These are phyloP conservation scores for Lepraria neglecta DNA, from an alignment of 495 filamentous ascomycete species.

Conservation along the genomic window DNA sequence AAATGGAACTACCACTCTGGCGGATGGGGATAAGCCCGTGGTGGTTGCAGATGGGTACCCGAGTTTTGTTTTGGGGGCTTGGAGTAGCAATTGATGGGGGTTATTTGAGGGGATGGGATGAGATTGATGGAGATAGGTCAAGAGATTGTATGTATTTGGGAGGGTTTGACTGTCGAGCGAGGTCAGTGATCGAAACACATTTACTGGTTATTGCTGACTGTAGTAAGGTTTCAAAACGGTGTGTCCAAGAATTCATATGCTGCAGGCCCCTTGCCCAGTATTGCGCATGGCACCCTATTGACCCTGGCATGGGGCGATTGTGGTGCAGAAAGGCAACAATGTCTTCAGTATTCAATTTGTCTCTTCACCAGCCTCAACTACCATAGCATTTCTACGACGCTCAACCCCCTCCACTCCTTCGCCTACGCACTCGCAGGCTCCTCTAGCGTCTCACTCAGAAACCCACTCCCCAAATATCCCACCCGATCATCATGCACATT, in stretches of 20 bases:
- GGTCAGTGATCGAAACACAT: neutral
- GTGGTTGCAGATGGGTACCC: neutral
- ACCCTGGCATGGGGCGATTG: too few species aligned
- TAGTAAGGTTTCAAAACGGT: neutral
- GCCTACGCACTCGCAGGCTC: too few species aligned
- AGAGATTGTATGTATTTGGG: neutral
- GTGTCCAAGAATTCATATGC: neutral
- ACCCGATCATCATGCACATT: neutral
- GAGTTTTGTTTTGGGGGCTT: conserved; percentile 1
- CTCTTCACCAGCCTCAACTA: too few species aligned
- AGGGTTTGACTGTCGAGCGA: neutral
- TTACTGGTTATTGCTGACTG: neutral
- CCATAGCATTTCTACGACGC: too few species aligned
- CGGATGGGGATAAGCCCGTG: neutral
- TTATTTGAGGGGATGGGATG: neutral
- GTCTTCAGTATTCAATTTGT: too few species aligned
- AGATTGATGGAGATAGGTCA: neutral
- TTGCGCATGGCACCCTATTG: too few species aligned
- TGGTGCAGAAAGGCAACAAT: too few species aligned
- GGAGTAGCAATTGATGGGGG: neutral
- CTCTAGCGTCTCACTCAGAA: too few species aligned
- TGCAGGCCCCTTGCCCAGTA: too few species aligned
- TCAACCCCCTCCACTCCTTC: too few species aligned
- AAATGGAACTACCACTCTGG: neutral
- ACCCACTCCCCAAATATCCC: too few species aligned